Percentiles rank a stretch among this genome's conserved stretches.
These are phyloP conservation scores for Neopestalotiopsis sp. DNA, from an alignment of 2,329 filamentous ascomycete genomes.

Conservation along the genomic window DNA sequence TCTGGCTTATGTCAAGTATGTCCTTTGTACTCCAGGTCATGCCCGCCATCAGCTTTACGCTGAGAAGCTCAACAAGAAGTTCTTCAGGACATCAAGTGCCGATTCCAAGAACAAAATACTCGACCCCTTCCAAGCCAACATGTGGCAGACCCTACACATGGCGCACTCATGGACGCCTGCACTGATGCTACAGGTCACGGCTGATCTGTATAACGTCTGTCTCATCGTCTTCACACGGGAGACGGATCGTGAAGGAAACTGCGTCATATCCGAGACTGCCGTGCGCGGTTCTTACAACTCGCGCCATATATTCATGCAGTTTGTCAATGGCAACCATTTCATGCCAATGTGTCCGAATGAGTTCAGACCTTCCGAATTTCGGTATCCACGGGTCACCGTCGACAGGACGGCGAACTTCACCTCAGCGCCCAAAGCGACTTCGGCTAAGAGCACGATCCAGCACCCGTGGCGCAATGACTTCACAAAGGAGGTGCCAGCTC, in stretches of 20 bases:
- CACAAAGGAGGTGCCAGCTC: slow-evolving; percentile 26
- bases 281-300: slow-evolving; percentile 37
- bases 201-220: slow-evolving; percentile 39
- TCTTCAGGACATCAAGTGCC: slow-evolving; percentile 21
- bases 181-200: slow-evolving; percentile 36
- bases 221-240: slow-evolving; percentile 36
- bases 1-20: slow-evolving; percentile 31
- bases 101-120: background rate
- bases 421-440: slow-evolving; percentile 25
- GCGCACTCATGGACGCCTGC: slow-evolving; percentile 35
- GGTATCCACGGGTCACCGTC: slow-evolving; percentile 35
- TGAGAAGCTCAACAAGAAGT: slow-evolving; percentile 28
- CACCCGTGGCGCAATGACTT: slow-evolving; percentile 33
- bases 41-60: slow-evolving; percentile 33
- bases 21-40: slow-evolving; percentile 30
- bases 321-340: slow-evolving; percentile 32
- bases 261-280: slow-evolving; percentile 30
- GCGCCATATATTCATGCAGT: slow-evolving; percentile 38
- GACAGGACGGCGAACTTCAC: slow-evolving; percentile 26
- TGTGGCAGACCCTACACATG: slow-evolving; percentile 37
- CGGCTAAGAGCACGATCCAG: slow-evolving; percentile 18
- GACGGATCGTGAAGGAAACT: slow-evolving; percentile 23
- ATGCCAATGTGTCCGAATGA: slow-evolving; percentile 39
- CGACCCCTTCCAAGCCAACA: slow-evolving; percentile 29
- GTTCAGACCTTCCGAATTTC: slow-evolving; percentile 37